Percentiles rank a stretch among this genome's conserved stretches.
Evolutionary conservation across 2,329 filamentous ascomycete genomes (phyloP).

Genomic region (Bipolaris oryzae): DNA sequence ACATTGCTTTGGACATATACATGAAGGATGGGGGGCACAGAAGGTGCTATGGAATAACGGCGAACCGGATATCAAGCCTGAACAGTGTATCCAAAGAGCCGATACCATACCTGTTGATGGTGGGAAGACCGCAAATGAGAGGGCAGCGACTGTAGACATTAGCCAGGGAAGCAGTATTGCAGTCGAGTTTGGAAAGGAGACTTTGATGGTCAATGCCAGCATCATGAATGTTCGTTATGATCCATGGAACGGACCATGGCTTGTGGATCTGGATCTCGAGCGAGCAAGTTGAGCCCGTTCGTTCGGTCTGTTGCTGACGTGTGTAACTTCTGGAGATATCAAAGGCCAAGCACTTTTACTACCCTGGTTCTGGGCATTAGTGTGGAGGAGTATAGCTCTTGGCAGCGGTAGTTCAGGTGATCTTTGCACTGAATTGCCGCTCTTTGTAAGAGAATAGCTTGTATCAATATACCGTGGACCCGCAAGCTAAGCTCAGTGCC

Average conservation of each 20-base stretch:
- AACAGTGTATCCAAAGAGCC: slow-evolving; percentile 26
- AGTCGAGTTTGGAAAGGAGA: slow-evolving; percentile 57
- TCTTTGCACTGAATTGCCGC: not conserved
- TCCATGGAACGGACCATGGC: slow-evolving; percentile 60
- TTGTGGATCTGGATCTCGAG: slow-evolving; percentile 59
- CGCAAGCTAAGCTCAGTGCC: no score
- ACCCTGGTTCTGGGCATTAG: not conserved
- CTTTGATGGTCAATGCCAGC: slow-evolving; percentile 64
- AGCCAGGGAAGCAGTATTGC: slow-evolving; percentile 31
- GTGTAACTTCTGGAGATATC: not conserved
- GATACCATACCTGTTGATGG: slow-evolving; percentile 27
- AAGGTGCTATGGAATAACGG: slow-evolving; percentile 47
- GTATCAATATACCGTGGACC: no score
- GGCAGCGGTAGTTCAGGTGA: not conserved
- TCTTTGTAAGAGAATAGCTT: no score
- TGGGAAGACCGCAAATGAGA: slow-evolving; percentile 25
- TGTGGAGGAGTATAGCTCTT: no score
- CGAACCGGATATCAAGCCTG: slow-evolving; percentile 23
- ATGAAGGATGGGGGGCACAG: slow-evolving; percentile 56
- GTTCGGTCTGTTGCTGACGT: not conserved
- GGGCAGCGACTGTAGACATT: slow-evolving; percentile 41
- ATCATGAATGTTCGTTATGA: slow-evolving; percentile 59
- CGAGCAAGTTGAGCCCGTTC: slow-evolving; percentile 11
- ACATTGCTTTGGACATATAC: slow-evolving; percentile 69
- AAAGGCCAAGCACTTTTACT: not conserved